Evolutionary conservation across 2,329 filamentous ascomycete species (phyloP), one percentile per base, ranked within the genome.

Genomic region (Tolypocladium amazonense): DNA sequence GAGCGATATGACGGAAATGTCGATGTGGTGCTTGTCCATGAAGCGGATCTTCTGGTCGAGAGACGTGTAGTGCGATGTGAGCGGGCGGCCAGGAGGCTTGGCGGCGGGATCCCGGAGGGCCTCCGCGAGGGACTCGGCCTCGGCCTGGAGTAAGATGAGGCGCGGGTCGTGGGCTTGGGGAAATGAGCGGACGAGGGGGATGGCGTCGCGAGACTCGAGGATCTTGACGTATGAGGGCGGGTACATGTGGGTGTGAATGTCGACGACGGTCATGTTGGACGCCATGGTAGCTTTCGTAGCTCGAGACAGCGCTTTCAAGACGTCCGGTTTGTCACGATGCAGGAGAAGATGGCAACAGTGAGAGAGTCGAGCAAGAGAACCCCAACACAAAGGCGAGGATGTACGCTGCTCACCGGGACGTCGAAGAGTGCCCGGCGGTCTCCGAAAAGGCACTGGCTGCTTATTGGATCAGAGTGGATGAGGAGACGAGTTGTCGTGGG

Each of bases 1-100:
- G 27, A 96, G 84, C 0, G 90, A 94, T 63, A 97, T 85, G 57
- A 96, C 89, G 1, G 89, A 94, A 64, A 88, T 85, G 72, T 88
- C 83, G 71, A 97, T 96, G 58, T 77, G 77, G 75, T 97, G 92
- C 20, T 80, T 83, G 71, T 91, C 81, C 92, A 97, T 97, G 76
- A 97, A 96, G 56, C 84, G 80, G 18, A 96, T 80, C 70, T 96
- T 97, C 66, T 90, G 81, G 20, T 79, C 76, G 60, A 96, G 86
- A 53, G 90, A 89, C 63, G 87, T 90, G 78, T 93, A 97, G 67
- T 92, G 89, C 0, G 85, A 79, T 27, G 91, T 93, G 52, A 97
- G 84, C 4, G 92, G 92, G 4, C 92, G 86, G 43, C 92, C 92
- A 3, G 89, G 87, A 11, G 84, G 81, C 53, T 80, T 83, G 25